Evolutionary conservation across 371 early-diverging fungal species (phyloP).

Genomic region (Apophysomyces trapeziformis): DNA sequence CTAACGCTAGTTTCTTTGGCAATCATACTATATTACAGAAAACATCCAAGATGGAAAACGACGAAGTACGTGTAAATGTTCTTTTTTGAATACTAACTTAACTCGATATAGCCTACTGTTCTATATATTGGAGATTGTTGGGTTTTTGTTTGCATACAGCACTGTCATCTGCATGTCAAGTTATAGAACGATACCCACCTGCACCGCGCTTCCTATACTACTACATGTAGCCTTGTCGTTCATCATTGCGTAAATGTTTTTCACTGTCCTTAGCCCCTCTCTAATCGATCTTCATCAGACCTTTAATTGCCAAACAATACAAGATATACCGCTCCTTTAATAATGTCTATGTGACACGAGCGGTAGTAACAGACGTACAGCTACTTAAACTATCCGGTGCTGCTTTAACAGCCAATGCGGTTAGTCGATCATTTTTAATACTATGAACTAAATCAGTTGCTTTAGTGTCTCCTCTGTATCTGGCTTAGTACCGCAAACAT

Average conservation of each 20-base stretch:
- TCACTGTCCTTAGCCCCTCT: neutral
- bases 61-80: constrained; percentile 43
- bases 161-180: constrained; percentile 42
- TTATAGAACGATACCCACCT: constrained; percentile 29
- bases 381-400: constrained; percentile 38
- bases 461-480: constrained; percentile 25
- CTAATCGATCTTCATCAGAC: constrained; percentile 22
- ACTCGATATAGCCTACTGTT: constrained; percentile 46
- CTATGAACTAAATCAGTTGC: constrained; percentile 12
- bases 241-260: constrained; percentile 41
- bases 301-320: constrained; percentile 48
- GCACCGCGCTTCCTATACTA: constrained; percentile 46
- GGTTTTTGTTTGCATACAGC: constrained; percentile 43
- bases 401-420: constrained; percentile 33
- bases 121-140: constrained; percentile 55
- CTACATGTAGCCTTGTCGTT: constrained; percentile 47
- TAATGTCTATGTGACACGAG: constrained; percentile 43
- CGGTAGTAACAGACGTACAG: constrained; percentile 41
- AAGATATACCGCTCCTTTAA: constrained; percentile 44
- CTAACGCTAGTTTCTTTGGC: constrained; percentile 26
- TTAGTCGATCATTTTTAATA: constrained; percentile 8
- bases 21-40: constrained; percentile 45
- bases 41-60: constrained; percentile 53
- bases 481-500: constrained; percentile 9
- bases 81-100: constrained; percentile 3